phyloP scores from a whole-genome alignment of 345 rosid species.

The Syzygium aromaticum region DNA sequence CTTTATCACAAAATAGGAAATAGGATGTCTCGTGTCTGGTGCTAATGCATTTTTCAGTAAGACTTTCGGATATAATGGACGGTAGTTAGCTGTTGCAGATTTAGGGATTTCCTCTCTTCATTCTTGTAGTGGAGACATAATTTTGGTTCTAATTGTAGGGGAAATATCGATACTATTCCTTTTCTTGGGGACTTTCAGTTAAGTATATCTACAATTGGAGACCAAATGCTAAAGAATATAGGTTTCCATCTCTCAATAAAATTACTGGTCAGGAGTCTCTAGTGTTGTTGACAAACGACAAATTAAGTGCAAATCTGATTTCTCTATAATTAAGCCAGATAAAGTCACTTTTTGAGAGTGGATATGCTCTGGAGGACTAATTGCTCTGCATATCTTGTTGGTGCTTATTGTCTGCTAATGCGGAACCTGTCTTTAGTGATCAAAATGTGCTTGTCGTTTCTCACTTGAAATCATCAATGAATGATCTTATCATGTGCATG shows the following conservation, averaged over 20 bases:
- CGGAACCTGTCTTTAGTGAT: background rate
- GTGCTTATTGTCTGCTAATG: background rate
- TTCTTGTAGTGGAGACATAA: background rate
- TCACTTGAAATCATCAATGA: background rate
- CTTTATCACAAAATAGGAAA: background rate
- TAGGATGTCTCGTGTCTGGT: background rate
- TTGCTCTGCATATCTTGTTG: background rate
- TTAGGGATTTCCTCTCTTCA: background rate
- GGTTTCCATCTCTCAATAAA: background rate
- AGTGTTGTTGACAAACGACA: background rate
- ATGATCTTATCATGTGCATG: background rate
- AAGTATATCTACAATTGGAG: background rate
- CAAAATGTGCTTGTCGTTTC: background rate
- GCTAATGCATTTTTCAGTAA: background rate
- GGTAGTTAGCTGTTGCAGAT: background rate
- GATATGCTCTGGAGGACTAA: background rate
- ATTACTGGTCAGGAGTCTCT: background rate
- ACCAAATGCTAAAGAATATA: background rate
- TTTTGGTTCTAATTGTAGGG: background rate
- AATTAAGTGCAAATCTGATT: background rate
- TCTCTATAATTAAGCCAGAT: background rate
- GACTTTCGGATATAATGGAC: background rate
- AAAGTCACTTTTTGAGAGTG: background rate
- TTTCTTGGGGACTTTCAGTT: background rate
- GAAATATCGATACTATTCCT: background rate